phyloP scores from a whole-genome alignment of 75 land plant species.

The Isoetes taiwanensis region DNA sequence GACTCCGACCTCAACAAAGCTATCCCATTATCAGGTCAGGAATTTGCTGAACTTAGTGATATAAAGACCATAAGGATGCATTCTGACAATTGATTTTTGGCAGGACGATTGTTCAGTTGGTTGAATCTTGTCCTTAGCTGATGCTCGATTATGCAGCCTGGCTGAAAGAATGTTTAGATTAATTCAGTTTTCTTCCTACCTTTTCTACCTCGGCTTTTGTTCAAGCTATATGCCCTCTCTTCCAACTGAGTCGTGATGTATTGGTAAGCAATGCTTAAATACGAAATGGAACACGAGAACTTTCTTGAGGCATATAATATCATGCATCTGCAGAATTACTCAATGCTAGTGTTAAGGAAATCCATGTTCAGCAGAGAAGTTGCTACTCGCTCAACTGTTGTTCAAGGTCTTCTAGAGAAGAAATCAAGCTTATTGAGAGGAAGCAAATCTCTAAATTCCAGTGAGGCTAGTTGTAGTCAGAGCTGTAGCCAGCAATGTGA shows the following conservation, averaged over 20 bases:
- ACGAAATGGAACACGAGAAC: too few species aligned
- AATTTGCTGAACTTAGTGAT: too few species aligned
- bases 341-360: slow-evolving; percentile 62
- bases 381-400: slow-evolving; percentile 48
- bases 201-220: slow-evolving; percentile 37
- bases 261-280: slow-evolving; percentile 63
- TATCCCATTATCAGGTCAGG: slow-evolving; percentile 45
- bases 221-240: slow-evolving; percentile 48
- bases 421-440: slow-evolving; percentile 18
- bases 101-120: slow-evolving; percentile 53
- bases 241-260: slow-evolving; percentile 58
- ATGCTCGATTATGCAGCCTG: slow-evolving; percentile 53
- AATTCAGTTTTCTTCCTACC: slow-evolving; percentile 49
- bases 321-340: slow-evolving; percentile 54
- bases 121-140: slow-evolving; percentile 38
- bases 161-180: slow-evolving; percentile 77
- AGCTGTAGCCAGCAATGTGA: slow-evolving; percentile 16
- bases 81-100: slow-evolving; percentile 6
- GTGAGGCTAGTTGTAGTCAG: slow-evolving; percentile 91
- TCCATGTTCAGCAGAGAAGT: slow-evolving; percentile 75
- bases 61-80: too few species aligned
- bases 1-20: slow-evolving; percentile 58
- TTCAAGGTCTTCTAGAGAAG: slow-evolving; percentile 47
- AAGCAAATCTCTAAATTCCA: slow-evolving; percentile 38
- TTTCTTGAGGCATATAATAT: too few species aligned